Evolutionary conservation across 1,139 yeast genomes (phyloP).

Genomic region (Saccharomyces pastorianus): DNA sequence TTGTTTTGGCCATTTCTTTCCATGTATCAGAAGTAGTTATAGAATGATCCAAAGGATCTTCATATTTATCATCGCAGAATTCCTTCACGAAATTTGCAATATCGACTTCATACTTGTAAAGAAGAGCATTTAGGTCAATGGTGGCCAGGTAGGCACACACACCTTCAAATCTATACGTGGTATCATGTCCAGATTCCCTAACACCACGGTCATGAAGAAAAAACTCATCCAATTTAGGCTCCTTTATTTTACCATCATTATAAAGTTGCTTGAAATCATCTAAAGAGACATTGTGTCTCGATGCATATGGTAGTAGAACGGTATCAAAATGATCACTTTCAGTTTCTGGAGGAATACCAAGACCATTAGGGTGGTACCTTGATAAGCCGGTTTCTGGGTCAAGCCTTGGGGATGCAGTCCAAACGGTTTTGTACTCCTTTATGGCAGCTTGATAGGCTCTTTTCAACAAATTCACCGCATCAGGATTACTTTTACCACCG

Average conservation of each 20-base stretch:
- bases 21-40: slow-evolving; percentile 51
- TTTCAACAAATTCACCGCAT: slow-evolving; percentile 51
- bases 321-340: slow-evolving; percentile 83
- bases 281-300: slow-evolving; percentile 52
- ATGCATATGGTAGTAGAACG: slow-evolving; percentile 59
- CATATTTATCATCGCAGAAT: slow-evolving; percentile 46
- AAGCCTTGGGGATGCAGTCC: slow-evolving; percentile 69
- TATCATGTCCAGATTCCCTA: slow-evolving; percentile 97
- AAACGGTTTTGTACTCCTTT: slow-evolving; percentile 73
- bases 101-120: slow-evolving; percentile 86
- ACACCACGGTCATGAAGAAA: slow-evolving; percentile 92
- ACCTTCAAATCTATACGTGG: slow-evolving; percentile 84
- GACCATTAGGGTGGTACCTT: slow-evolving; percentile 83
- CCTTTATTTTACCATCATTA: slow-evolving; percentile 56
- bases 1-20: slow-evolving; percentile 46
- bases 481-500: slow-evolving; percentile 37
- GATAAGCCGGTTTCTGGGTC: slow-evolving; percentile 81
- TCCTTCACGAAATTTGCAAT: slow-evolving; percentile 58
- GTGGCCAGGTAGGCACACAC: slow-evolving; percentile 86
- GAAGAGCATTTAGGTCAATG: slow-evolving; percentile 75
- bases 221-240: slow-evolving; percentile 82
- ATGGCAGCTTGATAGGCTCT: slow-evolving; percentile 73
- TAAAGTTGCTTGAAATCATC: slow-evolving; percentile 67
- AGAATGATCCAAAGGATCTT: slow-evolving; percentile 32
- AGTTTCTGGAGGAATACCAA: slow-evolving; percentile 94